These are phyloP conservation scores for Chrysoporthe cubensis DNA, from an alignment of 2,329 filamentous ascomycete species.

Conservation along the genomic window DNA sequence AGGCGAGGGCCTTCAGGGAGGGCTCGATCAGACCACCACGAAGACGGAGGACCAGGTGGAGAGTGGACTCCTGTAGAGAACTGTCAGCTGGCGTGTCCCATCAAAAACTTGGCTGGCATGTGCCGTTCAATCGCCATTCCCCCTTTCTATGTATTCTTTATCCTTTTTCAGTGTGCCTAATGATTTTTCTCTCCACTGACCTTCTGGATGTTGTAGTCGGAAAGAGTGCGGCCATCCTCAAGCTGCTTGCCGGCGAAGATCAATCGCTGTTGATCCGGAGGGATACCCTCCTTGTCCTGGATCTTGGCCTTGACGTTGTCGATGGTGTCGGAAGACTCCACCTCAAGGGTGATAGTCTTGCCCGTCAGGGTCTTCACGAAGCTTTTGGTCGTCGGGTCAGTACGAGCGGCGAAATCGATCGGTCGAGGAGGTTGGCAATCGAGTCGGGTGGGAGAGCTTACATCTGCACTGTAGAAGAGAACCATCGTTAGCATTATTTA, in stretches of 20 bases:
- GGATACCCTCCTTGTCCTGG: conserved; percentile 99
- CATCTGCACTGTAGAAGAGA: conserved; percentile 78
- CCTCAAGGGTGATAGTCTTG: conserved; percentile 99
- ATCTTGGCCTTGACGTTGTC: conserved; percentile 99
- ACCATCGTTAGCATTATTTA: conserved; percentile 33
- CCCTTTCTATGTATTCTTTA: conserved; percentile 19
- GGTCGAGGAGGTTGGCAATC: conserved; percentile 29
- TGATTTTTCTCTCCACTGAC: conserved; percentile 52
- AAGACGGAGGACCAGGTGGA: conserved; percentile 97
- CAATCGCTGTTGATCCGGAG: conserved; percentile 96
- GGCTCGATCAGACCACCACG: conserved; percentile 99
- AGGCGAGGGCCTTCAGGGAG: conserved; percentile 95
- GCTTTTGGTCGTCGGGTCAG: conserved; percentile 54
- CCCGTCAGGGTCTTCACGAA: conserved; percentile 99
- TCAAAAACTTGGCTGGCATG: not conserved
- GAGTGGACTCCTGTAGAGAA: conserved; percentile 80
- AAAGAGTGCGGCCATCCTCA: conserved; percentile 94
- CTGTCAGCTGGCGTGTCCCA: conserved; percentile 22
- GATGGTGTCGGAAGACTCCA: conserved; percentile 98
- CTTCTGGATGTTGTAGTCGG: conserved; percentile 99
- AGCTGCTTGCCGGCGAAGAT: conserved; percentile 99
- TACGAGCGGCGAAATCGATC: conserved; percentile 23
- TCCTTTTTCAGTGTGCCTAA: not conserved
- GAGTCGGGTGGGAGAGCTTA: conserved; percentile 55
- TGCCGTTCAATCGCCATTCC: not conserved